phyloP scores from a whole-genome alignment of 2,329 filamentous ascomycete species.

The Fusarium penzigii region DNA sequence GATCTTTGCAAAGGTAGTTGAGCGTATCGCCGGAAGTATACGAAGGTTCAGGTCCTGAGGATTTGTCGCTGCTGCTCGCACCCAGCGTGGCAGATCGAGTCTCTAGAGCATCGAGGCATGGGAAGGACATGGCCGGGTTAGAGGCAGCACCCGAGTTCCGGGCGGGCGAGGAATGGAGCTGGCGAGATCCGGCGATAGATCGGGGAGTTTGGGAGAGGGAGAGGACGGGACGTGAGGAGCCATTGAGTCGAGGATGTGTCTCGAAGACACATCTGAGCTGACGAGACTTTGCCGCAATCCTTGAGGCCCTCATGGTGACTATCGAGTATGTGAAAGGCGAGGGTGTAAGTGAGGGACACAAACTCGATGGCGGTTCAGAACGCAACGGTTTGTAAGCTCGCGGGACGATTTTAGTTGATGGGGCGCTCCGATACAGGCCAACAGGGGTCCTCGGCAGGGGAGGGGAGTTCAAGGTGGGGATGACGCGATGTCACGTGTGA shows the following conservation, averaged over 20 bases:
- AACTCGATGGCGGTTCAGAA: constrained; percentile 11
- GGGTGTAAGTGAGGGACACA: constrained; percentile 1
- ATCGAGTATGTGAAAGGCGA: not conserved
- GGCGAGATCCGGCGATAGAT: constrained; percentile 13
- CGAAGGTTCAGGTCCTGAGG: constrained; percentile 85
- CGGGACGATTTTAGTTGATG: constrained; percentile 15
- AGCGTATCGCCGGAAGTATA: constrained; percentile 90
- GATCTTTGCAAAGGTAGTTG: constrained; percentile 70
- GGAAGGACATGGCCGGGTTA: constrained; percentile 86
- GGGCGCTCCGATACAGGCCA: constrained; percentile 16
- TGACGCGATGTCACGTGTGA: constrained; percentile 33
- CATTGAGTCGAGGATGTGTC: not conserved
- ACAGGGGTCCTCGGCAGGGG: constrained; percentile 1
- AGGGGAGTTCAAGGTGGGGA: constrained; percentile 17
- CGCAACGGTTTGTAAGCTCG: constrained; percentile 26
- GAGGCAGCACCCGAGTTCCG: constrained; percentile 49
- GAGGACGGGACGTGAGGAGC: constrained; percentile 5
- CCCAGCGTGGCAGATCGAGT: constrained; percentile 70
- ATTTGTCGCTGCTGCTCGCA: constrained; percentile 43
- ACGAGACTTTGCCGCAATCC: constrained; percentile 20
- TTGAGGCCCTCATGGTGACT: constrained; percentile 24
- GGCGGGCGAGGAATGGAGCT: constrained; percentile 22
- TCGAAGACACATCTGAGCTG: constrained; percentile 15
- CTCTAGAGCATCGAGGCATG: constrained; percentile 85
- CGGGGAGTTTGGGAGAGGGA: not conserved